A percentile compares a stretch with the other conserved stretches of the same genome.
phyloP scores from a whole-genome alignment of 257 asterid species.

The Solanum habrochaites region DNA sequence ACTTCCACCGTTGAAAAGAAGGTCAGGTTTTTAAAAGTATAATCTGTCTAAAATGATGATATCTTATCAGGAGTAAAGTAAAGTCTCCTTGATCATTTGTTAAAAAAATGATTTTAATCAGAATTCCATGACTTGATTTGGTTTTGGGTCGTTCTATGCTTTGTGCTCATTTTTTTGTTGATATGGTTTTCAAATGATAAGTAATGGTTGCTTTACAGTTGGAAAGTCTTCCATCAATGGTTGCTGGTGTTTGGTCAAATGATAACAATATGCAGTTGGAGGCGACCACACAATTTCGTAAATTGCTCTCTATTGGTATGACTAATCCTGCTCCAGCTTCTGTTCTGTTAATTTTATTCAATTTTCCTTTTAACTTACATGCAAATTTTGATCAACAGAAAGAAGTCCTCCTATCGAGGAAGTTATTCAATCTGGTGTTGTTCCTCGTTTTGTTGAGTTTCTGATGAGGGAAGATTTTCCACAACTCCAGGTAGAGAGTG shows the following conservation, averaged over 20 bases:
- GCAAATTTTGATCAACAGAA: slow-evolving; percentile 27
- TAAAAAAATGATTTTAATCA: background rate
- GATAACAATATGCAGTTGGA: slow-evolving; percentile 67
- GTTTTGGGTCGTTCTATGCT: background rate
- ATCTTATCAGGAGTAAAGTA: background rate
- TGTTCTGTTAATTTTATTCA: background rate
- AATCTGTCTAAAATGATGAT: background rate
- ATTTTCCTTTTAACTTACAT: background rate
- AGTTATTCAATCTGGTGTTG: slow-evolving; percentile 87
- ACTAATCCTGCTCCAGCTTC: background rate
- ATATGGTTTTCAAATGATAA: background rate
- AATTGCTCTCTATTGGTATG: slow-evolving; percentile 77
- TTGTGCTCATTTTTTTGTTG: background rate
- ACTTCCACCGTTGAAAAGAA: slow-evolving; percentile 55
- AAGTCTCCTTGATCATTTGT: background rate
- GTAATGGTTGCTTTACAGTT: slow-evolving; percentile 29
- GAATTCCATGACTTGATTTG: background rate
- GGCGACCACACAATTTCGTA: slow-evolving; percentile 71
- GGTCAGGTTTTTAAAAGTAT: slow-evolving; percentile 11
- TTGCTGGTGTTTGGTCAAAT: slow-evolving; percentile 60
- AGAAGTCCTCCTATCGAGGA: slow-evolving; percentile 92
- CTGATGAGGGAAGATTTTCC: slow-evolving; percentile 72
- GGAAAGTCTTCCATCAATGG: slow-evolving; percentile 81
- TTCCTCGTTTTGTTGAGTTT: slow-evolving; percentile 89
- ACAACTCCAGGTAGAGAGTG: slow-evolving; percentile 60